phyloP scores from a whole-genome alignment of 805 yeast species.

The Candida maltosa region DNA sequence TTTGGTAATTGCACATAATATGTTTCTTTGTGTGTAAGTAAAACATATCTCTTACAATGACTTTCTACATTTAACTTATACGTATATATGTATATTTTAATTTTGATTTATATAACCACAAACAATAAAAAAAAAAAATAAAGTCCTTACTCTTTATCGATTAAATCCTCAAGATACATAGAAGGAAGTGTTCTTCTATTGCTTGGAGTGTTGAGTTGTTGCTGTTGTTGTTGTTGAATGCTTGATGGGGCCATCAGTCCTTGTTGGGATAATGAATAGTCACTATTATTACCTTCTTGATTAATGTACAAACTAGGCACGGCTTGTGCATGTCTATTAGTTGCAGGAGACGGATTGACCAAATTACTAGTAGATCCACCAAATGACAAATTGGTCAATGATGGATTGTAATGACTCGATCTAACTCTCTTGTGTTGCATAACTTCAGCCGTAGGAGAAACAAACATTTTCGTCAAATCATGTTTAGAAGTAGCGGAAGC shows the following conservation, averaged over 20 bases:
- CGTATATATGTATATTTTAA: no score
- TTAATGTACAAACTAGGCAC: slow-evolving; percentile 39
- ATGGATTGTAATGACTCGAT: slow-evolving; percentile 21
- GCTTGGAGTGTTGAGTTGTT: slow-evolving; percentile 12
- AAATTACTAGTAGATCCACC: slow-evolving; percentile 17
- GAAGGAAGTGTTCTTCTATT: slow-evolving; percentile 42
- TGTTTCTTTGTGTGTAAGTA: no score
- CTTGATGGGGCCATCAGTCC: slow-evolving; percentile 5
- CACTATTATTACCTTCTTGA: slow-evolving; percentile 34
- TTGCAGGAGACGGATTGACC: slow-evolving; percentile 16
- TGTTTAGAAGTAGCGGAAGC: slow-evolving; percentile 31
- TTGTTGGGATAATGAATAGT: slow-evolving; percentile 16
- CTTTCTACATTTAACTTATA: no score
- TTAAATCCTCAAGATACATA: slow-evolving; percentile 48
- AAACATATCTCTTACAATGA: no score
- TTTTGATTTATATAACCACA: no score
- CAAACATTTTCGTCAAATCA: slow-evolving; percentile 53
- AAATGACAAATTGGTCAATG: slow-evolving; percentile 15
- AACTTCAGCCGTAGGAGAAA: slow-evolving; percentile 79
- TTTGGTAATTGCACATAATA: not conserved
- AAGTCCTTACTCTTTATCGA: slow-evolving; percentile 26
- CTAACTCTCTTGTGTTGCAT: slow-evolving; percentile 44
- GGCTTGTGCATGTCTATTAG: slow-evolving; percentile 25
- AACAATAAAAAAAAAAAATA: no score
- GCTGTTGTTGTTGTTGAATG: slow-evolving; percentile 5